Evolutionary conservation across 1,284 basidiomycete genomes (phyloP).

Genomic region (Naganishia cerealis): DNA sequence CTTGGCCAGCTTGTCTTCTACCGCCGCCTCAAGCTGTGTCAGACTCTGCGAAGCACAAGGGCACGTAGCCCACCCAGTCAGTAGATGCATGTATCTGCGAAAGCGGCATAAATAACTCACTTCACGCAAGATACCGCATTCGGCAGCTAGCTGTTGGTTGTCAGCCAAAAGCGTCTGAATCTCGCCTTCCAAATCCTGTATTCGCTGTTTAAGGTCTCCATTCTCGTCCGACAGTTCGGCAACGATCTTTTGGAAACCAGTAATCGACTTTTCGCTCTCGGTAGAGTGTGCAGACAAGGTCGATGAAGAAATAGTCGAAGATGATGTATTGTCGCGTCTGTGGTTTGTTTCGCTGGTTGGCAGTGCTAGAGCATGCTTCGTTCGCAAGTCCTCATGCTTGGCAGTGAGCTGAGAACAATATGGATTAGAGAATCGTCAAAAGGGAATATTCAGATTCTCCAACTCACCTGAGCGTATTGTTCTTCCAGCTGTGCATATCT

Average conservation of each 20-base stretch:
- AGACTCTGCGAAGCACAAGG: constrained; percentile 59
- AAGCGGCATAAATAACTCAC: constrained; percentile 51
- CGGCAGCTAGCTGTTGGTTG: constrained; percentile 60
- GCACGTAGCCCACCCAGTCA: not conserved
- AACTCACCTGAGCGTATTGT: constrained; percentile 43
- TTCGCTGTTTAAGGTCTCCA: constrained; percentile 62
- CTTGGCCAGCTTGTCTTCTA: constrained; percentile 56
- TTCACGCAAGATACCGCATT: constrained; percentile 68
- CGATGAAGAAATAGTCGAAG: not conserved
- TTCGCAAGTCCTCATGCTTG: constrained; percentile 32
- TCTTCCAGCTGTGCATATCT: constrained; percentile 42
- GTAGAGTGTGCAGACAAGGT: constrained; percentile 17
- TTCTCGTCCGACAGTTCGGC: constrained; percentile 83
- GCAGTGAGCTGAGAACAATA: constrained; percentile 21
- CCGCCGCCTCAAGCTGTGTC: constrained; percentile 69
- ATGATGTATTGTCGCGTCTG: constrained; percentile 1
- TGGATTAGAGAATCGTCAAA: not conserved
- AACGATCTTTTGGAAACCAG: constrained; percentile 66
- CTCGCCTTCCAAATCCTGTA: constrained; percentile 73
- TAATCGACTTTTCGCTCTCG: constrained; percentile 49
- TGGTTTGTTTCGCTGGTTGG: constrained; percentile 12
- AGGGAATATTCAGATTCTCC: not conserved
- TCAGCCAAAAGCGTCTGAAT: constrained; percentile 63
- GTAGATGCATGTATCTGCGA: not conserved
- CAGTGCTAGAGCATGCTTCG: constrained; percentile 25